A percentile compares a stretch with the other conserved stretches of the same genome.
phyloP scores from a whole-genome alignment of 2,329 filamentous ascomycete genomes.

The Periconia sp. region DNA sequence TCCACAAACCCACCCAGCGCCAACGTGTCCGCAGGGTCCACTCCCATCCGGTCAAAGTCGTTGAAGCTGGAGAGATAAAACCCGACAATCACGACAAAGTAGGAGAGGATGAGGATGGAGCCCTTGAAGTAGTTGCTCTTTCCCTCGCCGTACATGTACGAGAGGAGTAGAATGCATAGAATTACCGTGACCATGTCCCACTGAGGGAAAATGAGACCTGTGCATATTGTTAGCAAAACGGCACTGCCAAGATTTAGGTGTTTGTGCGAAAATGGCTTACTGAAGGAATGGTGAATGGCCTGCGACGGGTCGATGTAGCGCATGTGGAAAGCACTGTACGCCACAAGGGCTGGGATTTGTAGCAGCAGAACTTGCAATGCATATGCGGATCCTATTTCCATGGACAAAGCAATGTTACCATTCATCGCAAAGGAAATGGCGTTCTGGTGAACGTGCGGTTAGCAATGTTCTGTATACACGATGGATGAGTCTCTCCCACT shows the following conservation, averaged over 20 bases:
- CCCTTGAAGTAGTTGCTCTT: slow-evolving; percentile 99
- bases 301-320: slow-evolving; percentile 57
- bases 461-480: neutral
- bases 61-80: slow-evolving; percentile 81
- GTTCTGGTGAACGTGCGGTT: slow-evolving; percentile 60
- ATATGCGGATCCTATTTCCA: slow-evolving; percentile 98
- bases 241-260: neutral
- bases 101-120: slow-evolving; percentile 88
- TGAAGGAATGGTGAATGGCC: slow-evolving; percentile 67
- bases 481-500: slow-evolving; percentile 35
- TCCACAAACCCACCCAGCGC: slow-evolving; percentile 34
- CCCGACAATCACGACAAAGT: slow-evolving; percentile 86
- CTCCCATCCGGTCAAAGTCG: slow-evolving; percentile 49
- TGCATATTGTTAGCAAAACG: slow-evolving; percentile 13
- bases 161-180: slow-evolving; percentile 91
- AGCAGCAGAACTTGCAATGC: slow-evolving; percentile 93
- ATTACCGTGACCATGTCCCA: slow-evolving; percentile 99
- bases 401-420: slow-evolving; percentile 95
- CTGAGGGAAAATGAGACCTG: slow-evolving; percentile 88
- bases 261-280: slow-evolving; percentile 36
- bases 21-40: slow-evolving; percentile 38
- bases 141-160: slow-evolving; percentile 96
- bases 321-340: slow-evolving; percentile 81
- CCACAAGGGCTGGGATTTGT: slow-evolving; percentile 88
- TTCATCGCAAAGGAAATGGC: slow-evolving; percentile 99